Base-by-base conservation (phyloP, 768 basidiomycete genomes). In the Suillus discolor region DNA sequence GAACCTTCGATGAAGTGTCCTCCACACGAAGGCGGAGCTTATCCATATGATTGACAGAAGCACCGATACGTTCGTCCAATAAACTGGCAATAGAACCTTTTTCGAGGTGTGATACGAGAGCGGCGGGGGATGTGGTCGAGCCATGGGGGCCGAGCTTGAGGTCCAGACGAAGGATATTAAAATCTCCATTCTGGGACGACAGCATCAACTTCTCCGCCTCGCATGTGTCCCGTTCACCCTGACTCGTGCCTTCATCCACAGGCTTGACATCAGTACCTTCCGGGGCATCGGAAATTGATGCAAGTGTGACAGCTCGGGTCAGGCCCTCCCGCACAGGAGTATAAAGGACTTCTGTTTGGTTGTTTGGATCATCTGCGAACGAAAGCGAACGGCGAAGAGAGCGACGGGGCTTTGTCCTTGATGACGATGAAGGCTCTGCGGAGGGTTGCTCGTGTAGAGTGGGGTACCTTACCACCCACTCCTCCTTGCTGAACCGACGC, bases 1-100 rank as follows among this genome's bases (percentile, higher is more conserved):
- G 88, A 60, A 99, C 95, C 76, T 97, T 94, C 72, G 95, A 97
- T 1, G 94, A 92, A 7, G 89, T 94, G 76, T 98, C 96, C 75
- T 92, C 84, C 16, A 99, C 89, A 47, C 97, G 93, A 60, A 87
- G 83, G 41, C 90, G 90, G 67, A 99, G 89, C 70, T 91, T 91
- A 66, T 91, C 85, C 66, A 99, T 86, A 74, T 98, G 96, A 28
- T 83, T 83, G 63, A 93, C 77, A 25, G 94, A 87, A 28, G 87
- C 78, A 18, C 81, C 80, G 71, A 99, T 87, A 45, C 95, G 89
- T 65, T 93, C 93, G 74, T 94, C 93, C 51, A 99, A 79, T 47
- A 99, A 87, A 64, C 93, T 93, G 55, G 96, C 93, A 67, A 99
- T 95, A 38, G 96, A 97, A 3, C 88, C 84, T 73, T 94, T 95